These are phyloP conservation scores for Penicillium sp. DNA, from an alignment of 2,329 filamentous ascomycete genomes.

Conservation along the genomic window DNA sequence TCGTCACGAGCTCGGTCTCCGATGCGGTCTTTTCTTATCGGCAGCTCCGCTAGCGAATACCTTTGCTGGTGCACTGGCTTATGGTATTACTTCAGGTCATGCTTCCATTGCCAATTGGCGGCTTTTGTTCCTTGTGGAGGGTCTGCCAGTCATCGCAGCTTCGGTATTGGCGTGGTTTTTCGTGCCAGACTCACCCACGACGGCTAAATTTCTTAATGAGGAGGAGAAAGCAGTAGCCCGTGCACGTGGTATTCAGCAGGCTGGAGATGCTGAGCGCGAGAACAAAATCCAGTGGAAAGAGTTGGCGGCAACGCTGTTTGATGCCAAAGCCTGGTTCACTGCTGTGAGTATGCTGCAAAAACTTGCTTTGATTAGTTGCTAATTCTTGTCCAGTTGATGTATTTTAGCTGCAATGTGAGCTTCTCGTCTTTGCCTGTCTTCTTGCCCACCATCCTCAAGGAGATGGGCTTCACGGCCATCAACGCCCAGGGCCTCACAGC, in stretches of 20 bases:
- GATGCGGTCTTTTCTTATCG: conserved; percentile 55
- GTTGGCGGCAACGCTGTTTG: conserved; percentile 45
- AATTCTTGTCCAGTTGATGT: conserved; percentile 45
- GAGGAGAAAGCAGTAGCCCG: conserved; percentile 60
- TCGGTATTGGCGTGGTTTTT: conserved; percentile 56
- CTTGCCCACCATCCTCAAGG: conserved; percentile 59
- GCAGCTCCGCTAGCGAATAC: conserved; percentile 70
- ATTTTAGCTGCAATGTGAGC: conserved; percentile 62
- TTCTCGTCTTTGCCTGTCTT: conserved; percentile 66
- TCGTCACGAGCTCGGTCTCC: conserved; percentile 55
- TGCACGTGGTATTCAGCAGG: conserved; percentile 53
- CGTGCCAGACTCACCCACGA: conserved; percentile 53
- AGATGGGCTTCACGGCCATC: conserved; percentile 67
- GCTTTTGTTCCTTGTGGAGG: conserved; percentile 64
- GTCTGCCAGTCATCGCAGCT: conserved; percentile 57
- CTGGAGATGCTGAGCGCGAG: conserved; percentile 47
- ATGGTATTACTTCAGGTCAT: conserved; percentile 62
- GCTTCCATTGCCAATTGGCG: conserved; percentile 62
- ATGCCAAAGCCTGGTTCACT: conserved; percentile 50
- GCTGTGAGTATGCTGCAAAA: conserved; percentile 32
- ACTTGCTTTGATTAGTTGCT: background rate
- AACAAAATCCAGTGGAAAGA: conserved; percentile 48
- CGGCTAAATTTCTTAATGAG: conserved; percentile 54
- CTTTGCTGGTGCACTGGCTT: conserved; percentile 69
- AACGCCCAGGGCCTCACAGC: conserved; percentile 70